phyloP scores from a whole-genome alignment of 2,329 filamentous ascomycete genomes.

The Lachnellula occidentalis region DNA sequence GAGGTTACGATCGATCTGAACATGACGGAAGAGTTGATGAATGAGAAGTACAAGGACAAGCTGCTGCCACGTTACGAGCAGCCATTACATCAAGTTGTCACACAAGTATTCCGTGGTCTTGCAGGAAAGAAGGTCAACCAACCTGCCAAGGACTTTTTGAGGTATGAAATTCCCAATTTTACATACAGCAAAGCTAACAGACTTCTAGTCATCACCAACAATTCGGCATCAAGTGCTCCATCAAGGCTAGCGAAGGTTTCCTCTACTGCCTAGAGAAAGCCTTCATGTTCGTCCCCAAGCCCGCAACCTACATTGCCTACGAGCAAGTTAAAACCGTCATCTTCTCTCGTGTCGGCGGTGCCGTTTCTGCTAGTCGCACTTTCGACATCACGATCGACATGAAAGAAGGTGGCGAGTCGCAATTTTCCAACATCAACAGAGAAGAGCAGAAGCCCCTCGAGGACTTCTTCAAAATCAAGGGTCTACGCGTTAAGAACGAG shows the following conservation, averaged over 20 bases:
- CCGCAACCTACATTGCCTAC: slow-evolving; percentile 93
- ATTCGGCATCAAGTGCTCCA: slow-evolving; percentile 97
- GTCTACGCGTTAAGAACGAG: slow-evolving; percentile 94
- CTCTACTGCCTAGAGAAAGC: slow-evolving; percentile 96
- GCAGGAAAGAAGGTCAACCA: slow-evolving; percentile 93
- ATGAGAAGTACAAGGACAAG: slow-evolving; percentile 84
- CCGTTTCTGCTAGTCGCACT: slow-evolving; percentile 86
- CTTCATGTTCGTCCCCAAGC: slow-evolving; percentile 98
- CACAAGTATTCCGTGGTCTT: slow-evolving; percentile 90
- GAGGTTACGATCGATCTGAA: slow-evolving; percentile 96
- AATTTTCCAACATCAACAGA: slow-evolving; percentile 98
- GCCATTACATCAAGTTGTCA: slow-evolving; percentile 87
- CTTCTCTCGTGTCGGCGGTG: slow-evolving; percentile 91
- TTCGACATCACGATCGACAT: slow-evolving; percentile 94
- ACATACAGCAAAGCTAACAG: slow-evolving; percentile 24
- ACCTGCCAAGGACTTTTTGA: slow-evolving; percentile 90
- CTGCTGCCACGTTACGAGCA: slow-evolving; percentile 87
- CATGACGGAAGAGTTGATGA: slow-evolving; percentile 83
- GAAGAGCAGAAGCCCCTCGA: slow-evolving; percentile 97
- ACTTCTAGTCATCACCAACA: slow-evolving; percentile 72
- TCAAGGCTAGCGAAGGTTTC: slow-evolving; percentile 98
- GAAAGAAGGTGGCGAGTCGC: slow-evolving; percentile 83
- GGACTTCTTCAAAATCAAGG: slow-evolving; percentile 94
- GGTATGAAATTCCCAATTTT: slow-evolving; percentile 38
- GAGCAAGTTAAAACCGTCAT: slow-evolving; percentile 89